These are phyloP conservation scores for Hyphopichia fennica DNA, from an alignment of 1,139 yeast genomes.

Conservation along the genomic window DNA sequence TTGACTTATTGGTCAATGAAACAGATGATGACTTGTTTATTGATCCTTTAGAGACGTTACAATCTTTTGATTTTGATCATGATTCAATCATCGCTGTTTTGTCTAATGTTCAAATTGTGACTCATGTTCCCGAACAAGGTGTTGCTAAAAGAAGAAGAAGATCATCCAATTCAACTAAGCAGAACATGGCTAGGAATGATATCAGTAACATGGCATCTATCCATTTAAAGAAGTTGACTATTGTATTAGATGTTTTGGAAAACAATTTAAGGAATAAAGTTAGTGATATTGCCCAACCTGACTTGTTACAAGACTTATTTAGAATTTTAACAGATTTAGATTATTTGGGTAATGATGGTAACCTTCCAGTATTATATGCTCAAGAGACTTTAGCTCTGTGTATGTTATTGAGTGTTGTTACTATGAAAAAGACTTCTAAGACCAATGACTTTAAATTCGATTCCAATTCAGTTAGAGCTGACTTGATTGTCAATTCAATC, in stretches of 20 bases:
- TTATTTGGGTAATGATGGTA: constrained; percentile 86
- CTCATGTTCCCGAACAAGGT: constrained; percentile 45
- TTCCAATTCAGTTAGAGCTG: constrained; percentile 78
- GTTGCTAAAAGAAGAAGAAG: constrained; percentile 75
- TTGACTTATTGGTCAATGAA: constrained; percentile 53
- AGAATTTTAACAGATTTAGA: constrained; percentile 80
- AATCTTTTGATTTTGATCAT: constrained; percentile 45
- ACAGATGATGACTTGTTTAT: constrained; percentile 34
- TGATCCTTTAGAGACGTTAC: constrained; percentile 57
- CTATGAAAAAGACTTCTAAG: constrained; percentile 36
- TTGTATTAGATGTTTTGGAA: constrained; percentile 79
- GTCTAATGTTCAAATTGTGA: constrained; percentile 47
- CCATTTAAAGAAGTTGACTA: constrained; percentile 76
- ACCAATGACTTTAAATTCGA: constrained; percentile 39
- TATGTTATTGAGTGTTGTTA: constrained; percentile 68
- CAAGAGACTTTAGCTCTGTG: constrained; percentile 90
- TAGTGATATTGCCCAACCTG: constrained; percentile 38
- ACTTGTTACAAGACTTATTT: constrained; percentile 59
- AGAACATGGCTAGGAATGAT: constrained; percentile 70
- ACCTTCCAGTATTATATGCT: constrained; percentile 84
- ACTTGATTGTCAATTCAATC: constrained; percentile 85
- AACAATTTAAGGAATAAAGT: constrained; percentile 28
- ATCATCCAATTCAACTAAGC: constrained; percentile 74
- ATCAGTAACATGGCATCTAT: constrained; percentile 71
- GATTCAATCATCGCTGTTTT: constrained; percentile 50